Conservation (phyloP, 2,329 filamentous ascomycete genomes). For the Xylaria sp. region DNA sequence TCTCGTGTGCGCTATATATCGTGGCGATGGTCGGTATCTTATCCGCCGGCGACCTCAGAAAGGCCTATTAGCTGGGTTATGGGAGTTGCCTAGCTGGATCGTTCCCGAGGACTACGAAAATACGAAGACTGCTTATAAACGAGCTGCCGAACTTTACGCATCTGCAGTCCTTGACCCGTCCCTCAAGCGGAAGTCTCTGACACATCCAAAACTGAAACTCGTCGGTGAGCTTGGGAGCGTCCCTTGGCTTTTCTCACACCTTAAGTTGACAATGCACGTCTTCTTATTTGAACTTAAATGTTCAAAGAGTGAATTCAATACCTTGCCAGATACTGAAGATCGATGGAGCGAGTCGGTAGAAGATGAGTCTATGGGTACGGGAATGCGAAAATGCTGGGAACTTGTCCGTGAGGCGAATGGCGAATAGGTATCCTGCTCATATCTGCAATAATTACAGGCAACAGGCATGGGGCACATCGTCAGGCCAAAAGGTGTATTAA, state of each 20-base stretch:
- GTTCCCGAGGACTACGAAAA: conserved; percentile 40
- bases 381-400: conserved; percentile 63
- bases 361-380: conserved; percentile 61
- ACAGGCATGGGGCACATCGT: neutral
- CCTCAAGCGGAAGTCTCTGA: conserved; percentile 7
- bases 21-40: conserved; percentile 50
- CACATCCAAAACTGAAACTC: conserved; percentile 37
- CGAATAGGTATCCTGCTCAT: neutral
- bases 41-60: conserved; percentile 58
- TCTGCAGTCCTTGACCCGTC: conserved; percentile 35
- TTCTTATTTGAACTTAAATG: conserved; percentile 52
- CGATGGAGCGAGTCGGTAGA: conserved; percentile 52
- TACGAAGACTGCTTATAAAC: conserved; percentile 42
- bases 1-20: conserved; percentile 58
- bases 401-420: conserved; percentile 43
- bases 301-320: conserved; percentile 11
- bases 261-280: conserved; percentile 63
- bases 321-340: conserved; percentile 14
- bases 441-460: neutral
- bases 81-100: conserved; percentile 59
- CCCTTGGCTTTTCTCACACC: conserved; percentile 63
- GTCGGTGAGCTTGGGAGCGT: conserved; percentile 55
- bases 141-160: conserved; percentile 46
- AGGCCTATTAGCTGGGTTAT: conserved; percentile 60
- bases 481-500: neutral